Percentiles rank a stretch among this genome's conserved stretches.
These are phyloP conservation scores for Botrytis paeoniae DNA, from an alignment of 2,329 filamentous ascomycete species.

Conservation along the genomic window DNA sequence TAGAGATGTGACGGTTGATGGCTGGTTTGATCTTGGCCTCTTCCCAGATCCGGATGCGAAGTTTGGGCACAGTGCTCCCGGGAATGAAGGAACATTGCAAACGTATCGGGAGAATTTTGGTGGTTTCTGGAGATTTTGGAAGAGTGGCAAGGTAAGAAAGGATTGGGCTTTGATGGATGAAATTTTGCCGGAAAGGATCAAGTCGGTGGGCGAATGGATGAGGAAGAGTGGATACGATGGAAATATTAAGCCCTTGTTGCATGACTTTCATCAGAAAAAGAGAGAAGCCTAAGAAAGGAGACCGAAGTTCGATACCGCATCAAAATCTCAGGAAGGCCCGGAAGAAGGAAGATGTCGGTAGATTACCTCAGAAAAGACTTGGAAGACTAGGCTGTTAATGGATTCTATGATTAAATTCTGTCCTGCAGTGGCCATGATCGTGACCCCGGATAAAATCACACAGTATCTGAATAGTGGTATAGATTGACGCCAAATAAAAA, in stretches of 20 bases:
- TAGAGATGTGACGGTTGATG: conserved; percentile 26
- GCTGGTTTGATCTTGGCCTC: conserved; percentile 23
- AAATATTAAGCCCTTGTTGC: conserved; percentile 22
- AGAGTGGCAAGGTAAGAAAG: conserved; percentile 22
- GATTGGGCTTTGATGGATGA: conserved; percentile 30
- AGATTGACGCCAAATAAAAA: background rate
- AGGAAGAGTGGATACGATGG: conserved; percentile 26
- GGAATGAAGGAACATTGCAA: conserved; percentile 24
- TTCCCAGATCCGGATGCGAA: conserved; percentile 26
- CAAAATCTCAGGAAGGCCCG: background rate
- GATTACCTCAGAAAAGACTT: background rate
- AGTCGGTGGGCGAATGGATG: conserved; percentile 30
- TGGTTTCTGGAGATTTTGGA: conserved; percentile 30
- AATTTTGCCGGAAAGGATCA: conserved; percentile 29
- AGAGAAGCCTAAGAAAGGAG: background rate
- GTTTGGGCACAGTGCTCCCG: conserved; percentile 23
- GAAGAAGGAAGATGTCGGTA: too few species aligned
- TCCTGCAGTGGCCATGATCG: background rate
- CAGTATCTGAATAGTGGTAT: background rate
- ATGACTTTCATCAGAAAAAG: conserved; percentile 22
- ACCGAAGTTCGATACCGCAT: background rate
- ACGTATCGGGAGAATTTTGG: conserved; percentile 29
- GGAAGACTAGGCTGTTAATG: background rate
- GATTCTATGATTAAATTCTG: background rate
- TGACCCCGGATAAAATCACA: background rate